Base-by-base conservation (phyloP, 2,329 filamentous ascomycete species). In the Beauveria scarabaeidicola region DNA sequence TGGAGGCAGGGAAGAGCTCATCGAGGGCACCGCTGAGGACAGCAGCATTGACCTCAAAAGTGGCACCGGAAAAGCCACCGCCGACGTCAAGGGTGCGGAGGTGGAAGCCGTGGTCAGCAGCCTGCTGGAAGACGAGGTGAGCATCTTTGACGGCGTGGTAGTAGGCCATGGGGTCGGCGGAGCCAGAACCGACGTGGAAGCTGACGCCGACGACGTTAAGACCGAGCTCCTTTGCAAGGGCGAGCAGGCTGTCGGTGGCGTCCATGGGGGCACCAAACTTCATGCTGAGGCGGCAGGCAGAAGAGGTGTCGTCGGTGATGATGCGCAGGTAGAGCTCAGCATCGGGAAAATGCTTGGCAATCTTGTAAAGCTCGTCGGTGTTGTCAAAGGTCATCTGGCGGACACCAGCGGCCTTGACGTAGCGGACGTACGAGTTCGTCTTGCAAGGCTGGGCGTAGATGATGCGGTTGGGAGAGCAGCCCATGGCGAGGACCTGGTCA, bases 371-470 rank as follows among this genome's bases (percentile, higher is more conserved):
- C 81, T 99, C 94, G 73, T 99, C 94, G 72, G 89, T 85, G 69
- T 99, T 99, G 82, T 99, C 94, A 72, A 99, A 97, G 2, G 94
- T 99, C 93, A 99, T 97, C 81, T 96, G 90, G 78, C 89, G 93
- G 72, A 99, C 94, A 66, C 88, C 89, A 66, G 87, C 81, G 71
- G 85, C 83, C 69, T 89, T 86, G 64, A 95, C 94, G 70, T 92
- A 96, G 70, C 92, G 91, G 63, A 99, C 82, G 74, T 97, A 97
- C 52, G 93, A 97, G 78, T 94, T 96, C 69, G 94, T 99, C 86
- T 99, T 99, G 89, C 94, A 97, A 59, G 94, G 94, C 78, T 99
- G 94, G 53, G 94, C 94, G 72, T 97, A 99, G 77, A 99, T 97
- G 80, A 99, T 95, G 73, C 93, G 91, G 65, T 86, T 84, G 13